Percentiles rank a stretch among this genome's conserved stretches.
Conservation (phyloP, 2,329 filamentous ascomycete species). For the Blastomyces parvus region DNA sequence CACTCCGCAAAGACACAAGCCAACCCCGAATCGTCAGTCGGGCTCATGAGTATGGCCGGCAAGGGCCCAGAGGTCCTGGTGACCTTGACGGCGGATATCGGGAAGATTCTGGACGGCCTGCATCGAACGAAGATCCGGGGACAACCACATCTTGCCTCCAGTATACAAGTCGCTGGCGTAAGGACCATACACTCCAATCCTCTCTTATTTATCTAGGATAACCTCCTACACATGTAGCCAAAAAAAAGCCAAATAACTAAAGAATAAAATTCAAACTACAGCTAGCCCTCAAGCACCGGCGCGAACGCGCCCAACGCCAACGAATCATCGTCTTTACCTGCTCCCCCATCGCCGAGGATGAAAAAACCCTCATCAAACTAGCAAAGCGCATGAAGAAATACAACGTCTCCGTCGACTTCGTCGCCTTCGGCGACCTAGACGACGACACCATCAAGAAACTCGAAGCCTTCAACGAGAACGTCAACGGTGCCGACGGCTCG, state of each 20-base stretch:
- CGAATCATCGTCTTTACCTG: slow-evolving; percentile 96
- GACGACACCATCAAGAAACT: slow-evolving; percentile 84
- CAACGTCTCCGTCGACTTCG: slow-evolving; percentile 85
- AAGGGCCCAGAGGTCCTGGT: slow-evolving; percentile 95
- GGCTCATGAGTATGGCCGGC: slow-evolving; percentile 97
- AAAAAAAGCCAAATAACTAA: no score
- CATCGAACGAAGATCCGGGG: slow-evolving; percentile 93
- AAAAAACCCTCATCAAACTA: slow-evolving; percentile 78
- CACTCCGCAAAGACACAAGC: slow-evolving; percentile 92
- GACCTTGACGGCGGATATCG: slow-evolving; percentile 90
- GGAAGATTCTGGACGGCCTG: slow-evolving; percentile 85
- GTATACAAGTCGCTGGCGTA: slow-evolving; percentile 91
- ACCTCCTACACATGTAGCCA: background rate
- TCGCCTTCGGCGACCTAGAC: slow-evolving; percentile 88
- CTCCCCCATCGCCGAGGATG: slow-evolving; percentile 79
- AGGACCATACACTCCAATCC: slow-evolving; percentile 27
- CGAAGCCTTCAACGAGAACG: slow-evolving; percentile 81
- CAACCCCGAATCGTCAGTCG: slow-evolving; percentile 94
- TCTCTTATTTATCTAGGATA: background rate
- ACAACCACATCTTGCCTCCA: slow-evolving; percentile 76
- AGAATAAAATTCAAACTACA: no score
- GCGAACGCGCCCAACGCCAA: slow-evolving; percentile 94
- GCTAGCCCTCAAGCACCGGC: slow-evolving; percentile 93
- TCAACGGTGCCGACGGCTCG: slow-evolving; percentile 85
- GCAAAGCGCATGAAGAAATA: slow-evolving; percentile 99